These are phyloP conservation scores for Neurospora sp. DNA, from an alignment of 495 filamentous ascomycete species.

Conservation along the genomic window DNA sequence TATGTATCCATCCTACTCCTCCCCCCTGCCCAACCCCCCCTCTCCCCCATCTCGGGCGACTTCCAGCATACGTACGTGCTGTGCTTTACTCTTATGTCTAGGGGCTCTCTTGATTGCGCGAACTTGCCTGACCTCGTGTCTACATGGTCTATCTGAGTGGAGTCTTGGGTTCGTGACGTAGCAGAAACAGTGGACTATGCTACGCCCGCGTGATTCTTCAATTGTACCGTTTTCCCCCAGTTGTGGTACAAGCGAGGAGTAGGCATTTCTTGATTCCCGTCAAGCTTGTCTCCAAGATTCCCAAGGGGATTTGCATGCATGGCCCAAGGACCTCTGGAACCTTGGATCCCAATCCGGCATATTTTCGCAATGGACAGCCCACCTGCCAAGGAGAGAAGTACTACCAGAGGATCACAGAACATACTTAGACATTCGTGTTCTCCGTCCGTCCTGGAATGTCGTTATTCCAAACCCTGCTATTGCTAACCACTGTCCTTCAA, in stretches of 20 bases:
- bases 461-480: conserved; percentile 40
- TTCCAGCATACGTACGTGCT: conserved; percentile 62
- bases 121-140: conserved; percentile 80
- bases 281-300: conserved; percentile 47
- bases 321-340: conserved; percentile 56
- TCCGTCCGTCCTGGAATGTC: conserved; percentile 46
- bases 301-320: conserved; percentile 17
- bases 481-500: conserved; percentile 67
- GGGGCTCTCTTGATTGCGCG: conserved; percentile 65
- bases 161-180: conserved; percentile 79
- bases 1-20: conserved; percentile 68
- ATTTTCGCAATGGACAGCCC: conserved; percentile 47
- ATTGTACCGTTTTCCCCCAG: conserved; percentile 46
- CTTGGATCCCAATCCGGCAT: conserved; percentile 43
- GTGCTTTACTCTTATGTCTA: conserved; percentile 87
- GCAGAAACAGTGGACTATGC: conserved; percentile 45
- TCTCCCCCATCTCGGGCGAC: conserved; percentile 37
- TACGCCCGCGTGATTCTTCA: conserved; percentile 59
- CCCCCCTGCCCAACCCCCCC: conserved; percentile 30
- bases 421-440: conserved; percentile 45
- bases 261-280: conserved; percentile 60
- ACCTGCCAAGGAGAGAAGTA: conserved; percentile 49
- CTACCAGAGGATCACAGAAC: conserved; percentile 53
- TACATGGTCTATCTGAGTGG: conserved; percentile 65
- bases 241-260: conserved; percentile 63